Evolutionary conservation across 2,329 filamentous ascomycete genomes (phyloP), one percentile per base, ranked within the genome.

Genomic region (Fusarium torreyae): DNA sequence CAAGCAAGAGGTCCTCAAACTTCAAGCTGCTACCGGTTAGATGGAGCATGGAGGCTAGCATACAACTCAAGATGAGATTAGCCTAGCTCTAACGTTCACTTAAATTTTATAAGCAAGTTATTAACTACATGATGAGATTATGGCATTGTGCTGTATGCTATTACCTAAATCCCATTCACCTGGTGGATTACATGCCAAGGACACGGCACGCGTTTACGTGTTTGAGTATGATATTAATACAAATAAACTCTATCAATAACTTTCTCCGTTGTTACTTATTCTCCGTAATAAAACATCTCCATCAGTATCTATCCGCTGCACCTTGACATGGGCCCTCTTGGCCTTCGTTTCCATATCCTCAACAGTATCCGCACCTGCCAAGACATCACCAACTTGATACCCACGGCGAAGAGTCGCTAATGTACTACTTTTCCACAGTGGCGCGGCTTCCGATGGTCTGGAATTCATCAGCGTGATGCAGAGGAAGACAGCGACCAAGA

Each of bases 321-420:
- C 43, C 57, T 52, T 61, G 3, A 48, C 20, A 9, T 51, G 51
- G 1, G 51, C 31, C 14, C 11, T 54, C 26, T 36, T 59, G 7
- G 61, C 61, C 3, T 28, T 33, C 15, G 28, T 33, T 17, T 64
- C 56, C 61, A 61, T 64, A 8, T 33, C 18, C 38, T 46, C 61
- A 18, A 61, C 36, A 3, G 61, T 64, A 15, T 60, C 33, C 5
- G 56, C 39, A 5, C 42, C n/a, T 1, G 24, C 50, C 20, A 64
- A 10, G 2, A 64, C 15, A n/a, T 43, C 50, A 5, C 60, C 61
- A 3, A 60, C 39, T 13, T 50, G 43, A 14, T 60, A 45, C 2
- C 57, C 57, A 18, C 43, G 57, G 6, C 57, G 56, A 11, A 64
- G 54, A 9, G 57, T 64, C 6, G 43, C 57, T 18, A 64, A 11